Percentiles rank a stretch among this genome's conserved stretches.
Evolutionary conservation across 208 protist species (phyloP).

Genomic region (Acanthamoeba pearcei): DNA sequence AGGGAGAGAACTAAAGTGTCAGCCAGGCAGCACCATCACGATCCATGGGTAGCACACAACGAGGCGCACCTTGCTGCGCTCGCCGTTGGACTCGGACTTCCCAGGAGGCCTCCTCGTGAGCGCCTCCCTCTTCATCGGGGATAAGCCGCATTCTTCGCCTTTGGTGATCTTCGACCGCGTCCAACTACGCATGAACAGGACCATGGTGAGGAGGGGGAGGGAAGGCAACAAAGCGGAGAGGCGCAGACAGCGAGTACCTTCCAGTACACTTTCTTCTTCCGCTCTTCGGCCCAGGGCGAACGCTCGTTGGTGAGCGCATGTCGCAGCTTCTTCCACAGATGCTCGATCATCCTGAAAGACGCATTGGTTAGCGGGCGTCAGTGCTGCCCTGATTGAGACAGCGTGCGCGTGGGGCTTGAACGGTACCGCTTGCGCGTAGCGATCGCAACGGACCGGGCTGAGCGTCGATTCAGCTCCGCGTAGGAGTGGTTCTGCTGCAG

Average conservation of each 20-base stretch:
- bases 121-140: background rate
- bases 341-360: conserved; percentile 16
- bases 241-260: background rate
- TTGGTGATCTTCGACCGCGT: conserved; percentile 27
- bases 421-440: background rate
- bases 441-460: background rate
- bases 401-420: background rate
- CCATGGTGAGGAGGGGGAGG: too few relatives aligned
- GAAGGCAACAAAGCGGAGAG: too few relatives aligned
- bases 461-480: conserved; percentile 2
- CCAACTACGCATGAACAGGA: background rate
- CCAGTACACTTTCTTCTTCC: conserved; percentile 16
- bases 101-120: conserved; percentile 46
- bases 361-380: background rate
- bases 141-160: conserved; percentile 14
- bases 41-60: background rate
- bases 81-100: background rate
- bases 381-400: background rate
- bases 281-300: conserved; percentile 49
- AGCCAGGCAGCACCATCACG: background rate
- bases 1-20: background rate
- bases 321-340: conserved; percentile 55
- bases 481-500: conserved; percentile 3
- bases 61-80: background rate
- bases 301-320: conserved; percentile 41